Percentiles rank a stretch among this genome's conserved stretches.
Conservation (phyloP, 2,329 filamentous ascomycete species). For the Ophiostoma triangulosporum region DNA sequence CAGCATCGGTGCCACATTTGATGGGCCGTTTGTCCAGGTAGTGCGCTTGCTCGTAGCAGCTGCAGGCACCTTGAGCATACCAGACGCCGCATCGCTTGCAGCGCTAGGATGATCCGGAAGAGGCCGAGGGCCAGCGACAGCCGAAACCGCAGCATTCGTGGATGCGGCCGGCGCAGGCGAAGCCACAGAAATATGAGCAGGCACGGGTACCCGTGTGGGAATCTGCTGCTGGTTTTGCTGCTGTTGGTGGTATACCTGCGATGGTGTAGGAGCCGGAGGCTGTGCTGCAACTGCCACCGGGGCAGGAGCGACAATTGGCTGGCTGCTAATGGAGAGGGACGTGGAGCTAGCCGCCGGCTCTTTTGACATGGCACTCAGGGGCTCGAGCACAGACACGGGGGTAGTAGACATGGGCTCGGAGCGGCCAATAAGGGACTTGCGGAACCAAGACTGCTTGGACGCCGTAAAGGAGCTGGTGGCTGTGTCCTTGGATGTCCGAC, state of each 20-base stretch:
- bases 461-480: constrained; percentile 43
- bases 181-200: constrained; percentile 3
- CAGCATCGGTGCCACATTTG: constrained; percentile 78
- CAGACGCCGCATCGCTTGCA: constrained; percentile 25
- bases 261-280: not conserved
- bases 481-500: constrained; percentile 52
- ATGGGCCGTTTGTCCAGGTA: constrained; percentile 79
- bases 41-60: constrained; percentile 57
- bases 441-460: constrained; percentile 91
- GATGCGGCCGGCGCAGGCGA: not conserved
- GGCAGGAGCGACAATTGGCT: not conserved
- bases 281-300: not conserved
- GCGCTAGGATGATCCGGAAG: constrained; percentile 14
- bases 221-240: constrained; percentile 1
- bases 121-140: constrained; percentile 15
- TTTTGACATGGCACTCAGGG: not conserved
- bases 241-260: not conserved
- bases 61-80: constrained; percentile 31
- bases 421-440: constrained; percentile 79
- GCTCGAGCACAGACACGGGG: constrained; percentile 24
- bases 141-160: not conserved
- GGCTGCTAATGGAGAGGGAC: not conserved
- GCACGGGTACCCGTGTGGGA: constrained; percentile 4
- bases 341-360: constrained; percentile 1
- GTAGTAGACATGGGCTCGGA: constrained; percentile 54